Conservation (phyloP, 768 basidiomycete species). For the Tylopilus balloui region DNA sequence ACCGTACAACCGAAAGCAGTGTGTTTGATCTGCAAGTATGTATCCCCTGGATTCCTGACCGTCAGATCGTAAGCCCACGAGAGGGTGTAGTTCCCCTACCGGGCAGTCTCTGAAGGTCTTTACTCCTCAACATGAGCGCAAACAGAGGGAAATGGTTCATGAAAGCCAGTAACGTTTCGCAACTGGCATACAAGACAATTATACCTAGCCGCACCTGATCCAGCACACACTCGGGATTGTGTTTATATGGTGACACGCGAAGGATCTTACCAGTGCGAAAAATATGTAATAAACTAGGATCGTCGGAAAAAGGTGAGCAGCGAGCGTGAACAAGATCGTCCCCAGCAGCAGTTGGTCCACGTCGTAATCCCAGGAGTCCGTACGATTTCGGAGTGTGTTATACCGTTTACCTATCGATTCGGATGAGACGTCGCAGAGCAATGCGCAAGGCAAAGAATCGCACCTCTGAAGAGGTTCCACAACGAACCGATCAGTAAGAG, state of each 20-base stretch:
- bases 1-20: slow-evolving; percentile 20
- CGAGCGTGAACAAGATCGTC: slow-evolving; percentile 79
- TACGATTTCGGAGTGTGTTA: slow-evolving; percentile 83
- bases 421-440: background rate
- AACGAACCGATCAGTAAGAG: slow-evolving; percentile 58
- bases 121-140: slow-evolving; percentile 74
- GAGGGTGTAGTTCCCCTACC: slow-evolving; percentile 39
- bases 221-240: background rate
- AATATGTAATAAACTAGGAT: slow-evolving; percentile 80
- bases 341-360: slow-evolving; percentile 94
- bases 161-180: slow-evolving; percentile 67
- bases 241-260: background rate
- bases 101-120: slow-evolving; percentile 80
- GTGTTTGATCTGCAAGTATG: slow-evolving; percentile 27
- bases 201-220: slow-evolving; percentile 49
- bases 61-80: background rate
- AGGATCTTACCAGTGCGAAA: slow-evolving; percentile 57
- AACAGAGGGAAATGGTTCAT: slow-evolving; percentile 95
- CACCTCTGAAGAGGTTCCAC: slow-evolving; percentile 90
- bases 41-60: slow-evolving; percentile 19
- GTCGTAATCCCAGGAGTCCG: slow-evolving; percentile 87
- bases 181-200: slow-evolving; percentile 53
- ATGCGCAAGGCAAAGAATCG: slow-evolving; percentile 8
- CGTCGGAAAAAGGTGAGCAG: slow-evolving; percentile 81
- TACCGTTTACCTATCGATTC: slow-evolving; percentile 68